Evolutionary conservation across 495 filamentous ascomycete species (phyloP).

Genomic region (Daldinia decipiens): DNA sequence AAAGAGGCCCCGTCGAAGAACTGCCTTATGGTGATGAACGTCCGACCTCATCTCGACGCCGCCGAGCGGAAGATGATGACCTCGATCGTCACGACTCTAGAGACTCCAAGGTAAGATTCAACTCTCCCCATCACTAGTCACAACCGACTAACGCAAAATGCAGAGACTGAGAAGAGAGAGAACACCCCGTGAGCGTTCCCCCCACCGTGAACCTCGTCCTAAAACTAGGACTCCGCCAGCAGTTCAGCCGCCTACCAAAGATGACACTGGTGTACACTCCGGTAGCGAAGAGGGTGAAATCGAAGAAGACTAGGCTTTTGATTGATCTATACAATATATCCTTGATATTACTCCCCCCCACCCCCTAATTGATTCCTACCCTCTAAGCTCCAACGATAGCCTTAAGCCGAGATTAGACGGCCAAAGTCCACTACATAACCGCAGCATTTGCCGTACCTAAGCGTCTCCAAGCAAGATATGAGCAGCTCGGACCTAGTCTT

Average conservation of each 20-base stretch:
- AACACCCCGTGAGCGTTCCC: constrained; percentile 68
- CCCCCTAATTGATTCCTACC: background rate
- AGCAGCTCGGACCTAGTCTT: background rate
- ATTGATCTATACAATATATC: constrained; percentile 18
- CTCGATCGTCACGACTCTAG: constrained; percentile 72
- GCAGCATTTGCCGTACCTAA: background rate
- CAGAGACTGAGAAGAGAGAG: constrained; percentile 71
- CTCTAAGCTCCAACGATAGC: background rate
- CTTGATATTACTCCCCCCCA: background rate
- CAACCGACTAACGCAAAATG: constrained; percentile 32
- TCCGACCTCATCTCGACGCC: constrained; percentile 66
- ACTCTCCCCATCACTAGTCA: constrained; percentile 4
- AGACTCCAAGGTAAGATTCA: constrained; percentile 65
- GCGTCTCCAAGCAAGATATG: background rate
- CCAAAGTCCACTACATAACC: background rate
- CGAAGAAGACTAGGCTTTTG: constrained; percentile 76
- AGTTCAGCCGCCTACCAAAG: constrained; percentile 60
- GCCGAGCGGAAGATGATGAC: constrained; percentile 80
- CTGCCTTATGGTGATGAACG: constrained; percentile 88
- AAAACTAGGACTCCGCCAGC: constrained; percentile 64
- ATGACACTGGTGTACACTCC: constrained; percentile 74
- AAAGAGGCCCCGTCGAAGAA: constrained; percentile 79
- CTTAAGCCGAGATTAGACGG: background rate
- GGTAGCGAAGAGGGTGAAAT: constrained; percentile 99
- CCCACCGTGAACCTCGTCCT: constrained; percentile 62